phyloP scores from a whole-genome alignment of 345 rosid genomes.

The Erucastrum elatum region DNA sequence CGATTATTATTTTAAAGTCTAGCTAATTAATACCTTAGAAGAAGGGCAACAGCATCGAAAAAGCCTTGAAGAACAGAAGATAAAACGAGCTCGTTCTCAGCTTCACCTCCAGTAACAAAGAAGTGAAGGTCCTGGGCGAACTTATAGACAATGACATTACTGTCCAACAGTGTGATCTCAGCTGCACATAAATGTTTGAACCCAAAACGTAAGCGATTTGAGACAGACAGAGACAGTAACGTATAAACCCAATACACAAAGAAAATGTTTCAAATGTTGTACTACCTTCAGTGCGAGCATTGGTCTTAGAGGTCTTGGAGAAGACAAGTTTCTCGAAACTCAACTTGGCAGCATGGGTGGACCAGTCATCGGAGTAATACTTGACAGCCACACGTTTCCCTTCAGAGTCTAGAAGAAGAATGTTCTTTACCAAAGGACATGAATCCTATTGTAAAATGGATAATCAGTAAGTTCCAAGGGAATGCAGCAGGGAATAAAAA shows the following conservation, averaged over 20 bases:
- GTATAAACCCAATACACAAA: neutral
- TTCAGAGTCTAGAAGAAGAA: too few relatives aligned
- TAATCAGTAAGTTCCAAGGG: slow-evolving; percentile 5
- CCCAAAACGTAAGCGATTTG: neutral
- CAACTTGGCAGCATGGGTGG: slow-evolving; percentile 68
- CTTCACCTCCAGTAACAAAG: slow-evolving; percentile 87
- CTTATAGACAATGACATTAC: slow-evolving; percentile 68
- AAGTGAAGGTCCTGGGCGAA: slow-evolving; percentile 88
- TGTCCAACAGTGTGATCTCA: slow-evolving; percentile 76
- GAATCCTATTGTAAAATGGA: too few relatives aligned
- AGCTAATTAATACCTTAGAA: too few relatives aligned
- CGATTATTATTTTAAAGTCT: too few relatives aligned
- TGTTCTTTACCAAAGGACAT: too few relatives aligned
- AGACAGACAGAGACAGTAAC: neutral
- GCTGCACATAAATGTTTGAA: slow-evolving; percentile 52
- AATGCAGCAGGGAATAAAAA: too few relatives aligned
- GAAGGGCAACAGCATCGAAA: too few relatives aligned
- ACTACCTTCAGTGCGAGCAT: slow-evolving; percentile 92
- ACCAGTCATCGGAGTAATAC: too few relatives aligned
- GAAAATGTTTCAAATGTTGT: neutral
- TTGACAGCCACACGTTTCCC: too few relatives aligned
- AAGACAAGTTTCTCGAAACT: slow-evolving; percentile 74
- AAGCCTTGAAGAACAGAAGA: too few relatives aligned
- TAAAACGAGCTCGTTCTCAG: too few relatives aligned
- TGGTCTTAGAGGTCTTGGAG: slow-evolving; percentile 72